Base-by-base conservation (phyloP, 768 basidiomycete species). In the Kondoa subrosea region DNA sequence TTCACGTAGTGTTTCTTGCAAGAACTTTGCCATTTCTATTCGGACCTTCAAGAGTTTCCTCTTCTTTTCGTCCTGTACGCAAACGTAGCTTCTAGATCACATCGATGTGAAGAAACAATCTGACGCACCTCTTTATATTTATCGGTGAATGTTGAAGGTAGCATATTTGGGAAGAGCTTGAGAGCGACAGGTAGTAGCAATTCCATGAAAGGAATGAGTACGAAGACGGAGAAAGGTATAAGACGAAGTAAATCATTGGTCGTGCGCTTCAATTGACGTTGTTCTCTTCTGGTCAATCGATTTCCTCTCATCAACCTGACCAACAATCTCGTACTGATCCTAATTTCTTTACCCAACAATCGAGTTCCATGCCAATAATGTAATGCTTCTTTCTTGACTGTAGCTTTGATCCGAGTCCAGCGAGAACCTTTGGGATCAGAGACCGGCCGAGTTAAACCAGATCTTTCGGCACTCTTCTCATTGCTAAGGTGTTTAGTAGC, bases 141-240 rank as follows among this genome's bases (percentile, higher is more conserved):
- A 80, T 96, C 93, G 76, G 97, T 91, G 71, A 99, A 97, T 0
- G 95, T 99, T 0, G 89, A 92, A 0, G 95, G 95, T 3, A 99
- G 83, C 91, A 97, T 97, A 77, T 88, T 96, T 16, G 95, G 95
- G 83, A 99, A 99, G 57, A 99, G 78, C 77, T 93, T 95, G 72
- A 99, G 82, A 0, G 91, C 92, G 56, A 99, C 89, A 1, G 95
- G 95, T 1, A 99, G 83, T 2, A 99, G 81, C 21, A 99, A 77
- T 76, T 97, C 95, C 93, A 97, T 97, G 82, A 97, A 97, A 0
- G 95, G 95, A 1, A 99, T 89, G 73, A 95, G 81, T 71, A 97
- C 76, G 79, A 99, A 96, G 63, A 90, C 90, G 4, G 88, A 84
- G 78, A 99, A 99, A 0, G 95, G 95, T 27, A 97, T 85, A 16